Evolutionary conservation across 257 asterid genomes (phyloP).

Genomic region (Solanum peruvianum): DNA sequence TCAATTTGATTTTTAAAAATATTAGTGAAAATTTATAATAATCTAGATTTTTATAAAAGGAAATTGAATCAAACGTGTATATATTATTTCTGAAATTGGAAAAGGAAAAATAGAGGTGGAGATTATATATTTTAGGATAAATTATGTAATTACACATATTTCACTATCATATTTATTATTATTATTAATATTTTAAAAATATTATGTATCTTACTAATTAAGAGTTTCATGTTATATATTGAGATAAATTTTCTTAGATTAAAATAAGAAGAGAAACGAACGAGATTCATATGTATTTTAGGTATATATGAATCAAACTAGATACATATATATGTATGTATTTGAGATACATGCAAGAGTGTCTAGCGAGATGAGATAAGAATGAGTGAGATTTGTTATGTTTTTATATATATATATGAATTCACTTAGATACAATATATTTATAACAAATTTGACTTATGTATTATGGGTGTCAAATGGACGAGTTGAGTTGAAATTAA

Average conservation of each 20-base stretch:
- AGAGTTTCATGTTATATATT: too few species aligned
- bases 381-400: too few species aligned
- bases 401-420: too few species aligned
- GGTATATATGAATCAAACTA: too few species aligned
- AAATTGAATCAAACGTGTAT: neutral
- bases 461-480: too few species aligned
- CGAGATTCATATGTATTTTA: neutral
- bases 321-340: too few species aligned
- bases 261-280: neutral
- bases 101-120: neutral
- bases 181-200: too few species aligned
- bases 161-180: neutral
- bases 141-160: too few species aligned
- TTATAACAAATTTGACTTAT: too few species aligned
- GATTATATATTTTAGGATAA: neutral
- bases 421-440: too few species aligned
- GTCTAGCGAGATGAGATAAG: neutral
- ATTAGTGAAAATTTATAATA: neutral
- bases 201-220: too few species aligned
- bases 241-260: too few species aligned
- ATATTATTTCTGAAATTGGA: neutral
- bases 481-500: accelerated
- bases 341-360: neutral
- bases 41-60: neutral
- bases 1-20: neutral